Conservation (phyloP, 1,139 yeast species). For the Debaryomyces singareniensis region DNA sequence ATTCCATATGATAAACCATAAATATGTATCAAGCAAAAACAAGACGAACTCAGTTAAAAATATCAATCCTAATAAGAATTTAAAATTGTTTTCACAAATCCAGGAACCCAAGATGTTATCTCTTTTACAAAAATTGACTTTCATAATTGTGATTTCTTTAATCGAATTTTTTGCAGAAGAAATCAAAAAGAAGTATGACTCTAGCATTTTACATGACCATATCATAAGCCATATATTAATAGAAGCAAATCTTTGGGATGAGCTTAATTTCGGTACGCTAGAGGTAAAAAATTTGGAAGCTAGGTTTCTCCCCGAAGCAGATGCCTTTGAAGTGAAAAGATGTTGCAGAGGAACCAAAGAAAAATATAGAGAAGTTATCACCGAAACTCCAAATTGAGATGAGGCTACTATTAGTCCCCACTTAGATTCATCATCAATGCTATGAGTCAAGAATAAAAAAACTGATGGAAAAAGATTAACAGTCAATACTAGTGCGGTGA, state of each 20-base stretch:
- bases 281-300: slow-evolving; percentile 32
- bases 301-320: slow-evolving; percentile 18
- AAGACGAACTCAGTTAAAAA: slow-evolving; percentile 62
- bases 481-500: slow-evolving; percentile 22
- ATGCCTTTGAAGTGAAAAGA: slow-evolving; percentile 25
- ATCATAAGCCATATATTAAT: slow-evolving; percentile 42
- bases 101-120: slow-evolving; percentile 44
- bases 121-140: slow-evolving; percentile 56
- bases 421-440: slow-evolving; percentile 18
- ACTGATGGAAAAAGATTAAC: slow-evolving; percentile 35
- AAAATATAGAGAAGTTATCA: slow-evolving; percentile 35
- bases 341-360: slow-evolving; percentile 42
- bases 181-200: slow-evolving; percentile 68
- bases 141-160: slow-evolving; percentile 55
- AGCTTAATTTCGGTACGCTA: slow-evolving; percentile 28
- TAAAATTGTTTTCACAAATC: slow-evolving; percentile 58
- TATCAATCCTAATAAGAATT: slow-evolving; percentile 48
- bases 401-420: slow-evolving; percentile 32
- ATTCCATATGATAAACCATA: slow-evolving; percentile 84
- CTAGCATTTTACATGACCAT: slow-evolving; percentile 40
- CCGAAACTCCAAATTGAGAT: slow-evolving; percentile 39
- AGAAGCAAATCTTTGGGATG: slow-evolving; percentile 35
- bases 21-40: slow-evolving; percentile 78
- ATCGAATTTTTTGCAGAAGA: slow-evolving; percentile 76
- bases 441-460: slow-evolving; percentile 26